A percentile compares a stretch with the other conserved stretches of the same genome.
These are phyloP conservation scores for Rhododendron ferrugineum DNA, from an alignment of 148 eudicot species.

Conservation along the genomic window DNA sequence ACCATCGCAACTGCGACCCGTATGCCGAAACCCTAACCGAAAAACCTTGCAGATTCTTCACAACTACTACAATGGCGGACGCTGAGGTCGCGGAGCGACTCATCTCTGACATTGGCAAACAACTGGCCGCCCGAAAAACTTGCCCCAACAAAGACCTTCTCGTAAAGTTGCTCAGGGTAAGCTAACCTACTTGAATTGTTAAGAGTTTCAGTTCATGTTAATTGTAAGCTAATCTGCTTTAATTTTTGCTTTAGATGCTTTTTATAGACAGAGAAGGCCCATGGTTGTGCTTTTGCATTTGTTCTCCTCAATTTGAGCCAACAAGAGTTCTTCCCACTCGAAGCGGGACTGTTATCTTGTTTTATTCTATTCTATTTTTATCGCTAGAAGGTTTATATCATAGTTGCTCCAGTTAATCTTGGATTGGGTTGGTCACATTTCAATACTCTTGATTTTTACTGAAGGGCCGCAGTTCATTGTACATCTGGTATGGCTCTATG, in stretches of 20 bases:
- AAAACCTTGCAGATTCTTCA: background rate
- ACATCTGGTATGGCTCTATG: background rate
- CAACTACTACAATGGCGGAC: conserved; percentile 31
- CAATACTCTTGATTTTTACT: background rate
- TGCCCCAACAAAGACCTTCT: conserved; percentile 61
- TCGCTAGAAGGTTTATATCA: background rate
- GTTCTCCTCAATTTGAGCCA: no score
- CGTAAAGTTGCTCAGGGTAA: conserved; percentile 64
- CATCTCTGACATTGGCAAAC: conserved; percentile 50
- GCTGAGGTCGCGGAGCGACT: conserved; percentile 32
- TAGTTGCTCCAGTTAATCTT: background rate
- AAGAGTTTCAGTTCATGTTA: background rate
- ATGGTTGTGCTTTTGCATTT: background rate
- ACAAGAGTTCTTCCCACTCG: background rate
- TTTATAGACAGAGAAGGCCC: background rate
- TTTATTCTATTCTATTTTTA: background rate
- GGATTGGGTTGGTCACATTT: background rate
- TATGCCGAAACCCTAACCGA: background rate
- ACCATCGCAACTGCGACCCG: background rate
- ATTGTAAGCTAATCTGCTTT: background rate
- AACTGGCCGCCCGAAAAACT: conserved; percentile 41
- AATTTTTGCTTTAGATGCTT: background rate
- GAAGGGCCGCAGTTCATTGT: background rate
- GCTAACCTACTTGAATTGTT: background rate
- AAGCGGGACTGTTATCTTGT: background rate